phyloP scores from a whole-genome alignment of 2,329 filamentous ascomycete genomes.

The Domatiomyces catenatus region DNA sequence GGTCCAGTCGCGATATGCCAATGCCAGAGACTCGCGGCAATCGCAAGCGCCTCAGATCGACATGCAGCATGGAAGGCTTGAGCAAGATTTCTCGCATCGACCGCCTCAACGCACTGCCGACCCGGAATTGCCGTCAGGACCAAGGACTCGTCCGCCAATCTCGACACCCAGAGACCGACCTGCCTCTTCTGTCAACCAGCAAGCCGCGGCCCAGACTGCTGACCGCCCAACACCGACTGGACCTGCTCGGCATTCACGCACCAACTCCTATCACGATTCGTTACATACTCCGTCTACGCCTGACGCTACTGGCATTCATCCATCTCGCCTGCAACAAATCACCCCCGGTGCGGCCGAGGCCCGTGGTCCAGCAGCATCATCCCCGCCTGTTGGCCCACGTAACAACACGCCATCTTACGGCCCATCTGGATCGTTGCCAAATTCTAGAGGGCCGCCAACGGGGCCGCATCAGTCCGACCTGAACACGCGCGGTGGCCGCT shows the following conservation, averaged over 20 bases:
- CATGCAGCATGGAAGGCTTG: constrained; percentile 32
- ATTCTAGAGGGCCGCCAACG: constrained; percentile 23
- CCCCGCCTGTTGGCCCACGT: constrained; percentile 27
- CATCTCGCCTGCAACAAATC: constrained; percentile 36
- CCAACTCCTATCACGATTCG: constrained; percentile 20
- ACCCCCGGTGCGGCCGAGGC: constrained; percentile 11
- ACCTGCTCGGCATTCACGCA: constrained; percentile 25
- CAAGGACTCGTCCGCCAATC: constrained; percentile 25
- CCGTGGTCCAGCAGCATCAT: constrained; percentile 13
- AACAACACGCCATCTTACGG: constrained; percentile 21
- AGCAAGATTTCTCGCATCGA: constrained; percentile 22
- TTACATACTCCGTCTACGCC: constrained; percentile 21
- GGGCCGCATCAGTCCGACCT: constrained; percentile 24
- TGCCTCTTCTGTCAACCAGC: constrained; percentile 9
- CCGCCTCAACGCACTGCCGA: constrained; percentile 29
- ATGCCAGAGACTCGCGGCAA: constrained; percentile 7
- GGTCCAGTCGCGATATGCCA: background rate
- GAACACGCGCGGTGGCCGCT: constrained; percentile 24
- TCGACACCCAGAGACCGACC: constrained; percentile 13
- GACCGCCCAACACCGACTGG: constrained; percentile 32
- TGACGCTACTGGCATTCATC: constrained; percentile 36
- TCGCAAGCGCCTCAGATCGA: constrained; percentile 21
- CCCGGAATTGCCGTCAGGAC: constrained; percentile 39
- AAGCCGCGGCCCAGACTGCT: constrained; percentile 11
- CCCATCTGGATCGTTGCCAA: constrained; percentile 23